These are phyloP conservation scores for Chloris gayana DNA, from an alignment of 176 grass and related monocot species.

Conservation along the genomic window DNA sequence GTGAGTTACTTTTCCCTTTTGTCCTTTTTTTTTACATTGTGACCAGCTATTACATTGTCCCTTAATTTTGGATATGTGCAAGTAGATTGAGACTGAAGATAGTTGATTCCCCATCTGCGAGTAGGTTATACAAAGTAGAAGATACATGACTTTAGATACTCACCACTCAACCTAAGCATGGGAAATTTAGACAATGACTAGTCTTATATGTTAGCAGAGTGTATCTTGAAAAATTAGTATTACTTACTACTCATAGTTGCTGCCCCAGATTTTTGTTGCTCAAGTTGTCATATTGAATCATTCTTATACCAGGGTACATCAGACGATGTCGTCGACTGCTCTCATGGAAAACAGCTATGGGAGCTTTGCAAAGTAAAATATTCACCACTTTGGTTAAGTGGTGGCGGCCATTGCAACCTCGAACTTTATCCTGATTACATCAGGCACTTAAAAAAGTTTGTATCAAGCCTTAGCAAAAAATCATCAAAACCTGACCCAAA, in stretches of 20 bases:
- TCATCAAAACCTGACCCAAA: slow-evolving; percentile 50
- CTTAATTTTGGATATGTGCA: slow-evolving; percentile 12
- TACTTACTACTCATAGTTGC: slow-evolving; percentile 12
- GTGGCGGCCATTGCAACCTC: slow-evolving; percentile 97
- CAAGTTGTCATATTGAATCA: slow-evolving; percentile 18
- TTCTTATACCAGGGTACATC: slow-evolving; percentile 77
- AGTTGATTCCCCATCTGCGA: background rate
- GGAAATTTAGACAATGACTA: background rate
- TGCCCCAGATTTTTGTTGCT: slow-evolving; percentile 13
- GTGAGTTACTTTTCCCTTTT: slow-evolving; percentile 51
- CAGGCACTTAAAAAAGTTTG: slow-evolving; percentile 79
- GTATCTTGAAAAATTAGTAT: slow-evolving; percentile 16
- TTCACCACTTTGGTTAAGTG: slow-evolving; percentile 82
- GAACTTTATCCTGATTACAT: slow-evolving; percentile 93
- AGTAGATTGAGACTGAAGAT: slow-evolving; percentile 25
- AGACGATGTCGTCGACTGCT: slow-evolving; percentile 94
- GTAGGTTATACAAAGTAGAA: slow-evolving; percentile 5
- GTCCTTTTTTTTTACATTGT: background rate
- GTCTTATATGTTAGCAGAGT: background rate
- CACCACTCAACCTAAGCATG: slow-evolving; percentile 10
- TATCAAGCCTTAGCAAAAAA: slow-evolving; percentile 59
- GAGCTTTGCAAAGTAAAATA: slow-evolving; percentile 98
- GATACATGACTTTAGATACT: background rate
- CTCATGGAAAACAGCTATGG: slow-evolving; percentile 93
- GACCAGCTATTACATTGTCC: background rate